These are phyloP conservation scores for Colletotrichum liaoningense DNA, from an alignment of 2,329 filamentous ascomycete genomes.

Conservation along the genomic window DNA sequence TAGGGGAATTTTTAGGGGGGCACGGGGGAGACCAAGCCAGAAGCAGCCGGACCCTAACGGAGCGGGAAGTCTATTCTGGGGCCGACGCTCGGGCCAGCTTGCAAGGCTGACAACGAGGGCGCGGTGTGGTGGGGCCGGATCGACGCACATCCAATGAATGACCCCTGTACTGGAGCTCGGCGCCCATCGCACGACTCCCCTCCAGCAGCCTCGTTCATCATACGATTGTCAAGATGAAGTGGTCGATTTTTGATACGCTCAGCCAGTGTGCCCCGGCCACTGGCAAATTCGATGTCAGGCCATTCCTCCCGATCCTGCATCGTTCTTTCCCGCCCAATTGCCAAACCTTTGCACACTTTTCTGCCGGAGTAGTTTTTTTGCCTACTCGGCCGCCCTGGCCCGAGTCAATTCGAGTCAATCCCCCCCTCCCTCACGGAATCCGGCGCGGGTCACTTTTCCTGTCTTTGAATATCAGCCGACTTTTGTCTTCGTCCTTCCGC, in stretches of 20 bases:
- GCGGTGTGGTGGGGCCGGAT: slow-evolving; percentile 1
- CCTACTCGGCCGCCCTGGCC: slow-evolving; percentile 27
- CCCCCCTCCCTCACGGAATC: slow-evolving; percentile 14
- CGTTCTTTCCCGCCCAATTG: slow-evolving; percentile 11
- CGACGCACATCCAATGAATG: slow-evolving; percentile 18
- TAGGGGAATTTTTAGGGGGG: not conserved
- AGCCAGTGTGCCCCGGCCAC: slow-evolving; percentile 31
- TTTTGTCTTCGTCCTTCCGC: slow-evolving; percentile 16
- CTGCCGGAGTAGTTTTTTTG: not conserved
- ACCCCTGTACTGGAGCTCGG: slow-evolving; percentile 19
- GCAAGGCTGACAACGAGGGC: slow-evolving; percentile 29
- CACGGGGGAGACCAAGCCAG: not conserved
- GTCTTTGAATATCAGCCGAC: slow-evolving; percentile 26
- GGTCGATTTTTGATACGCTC: slow-evolving; percentile 35
- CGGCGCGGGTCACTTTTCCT: slow-evolving; percentile 23
- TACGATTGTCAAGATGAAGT: slow-evolving; percentile 46
- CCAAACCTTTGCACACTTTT: slow-evolving; percentile 21
- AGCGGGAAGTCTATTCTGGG: slow-evolving; percentile 34
- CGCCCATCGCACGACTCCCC: slow-evolving; percentile 41
- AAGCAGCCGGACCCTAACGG: slow-evolving; percentile 23
- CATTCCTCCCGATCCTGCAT: slow-evolving; percentile 31
- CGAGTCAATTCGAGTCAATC: slow-evolving; percentile 19
- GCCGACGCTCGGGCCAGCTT: slow-evolving; percentile 7
- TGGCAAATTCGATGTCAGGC: slow-evolving; percentile 37
- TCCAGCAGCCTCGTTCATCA: slow-evolving; percentile 51